phyloP scores from a whole-genome alignment of 208 protist genomes.

The Crithidia sp. region DNA sequence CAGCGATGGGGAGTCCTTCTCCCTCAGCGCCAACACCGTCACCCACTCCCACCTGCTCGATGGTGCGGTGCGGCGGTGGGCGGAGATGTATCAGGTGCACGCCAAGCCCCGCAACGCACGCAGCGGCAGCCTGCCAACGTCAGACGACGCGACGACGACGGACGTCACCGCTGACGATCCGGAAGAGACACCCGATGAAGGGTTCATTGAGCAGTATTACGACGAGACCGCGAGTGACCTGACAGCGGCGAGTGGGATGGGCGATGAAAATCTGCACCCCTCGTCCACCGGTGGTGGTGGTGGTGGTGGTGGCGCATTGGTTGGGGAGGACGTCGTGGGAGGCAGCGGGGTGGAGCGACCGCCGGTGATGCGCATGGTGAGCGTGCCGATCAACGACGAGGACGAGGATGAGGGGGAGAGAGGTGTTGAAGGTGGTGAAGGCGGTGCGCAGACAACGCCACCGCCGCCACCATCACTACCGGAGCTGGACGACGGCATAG shows the following conservation, averaged over 20 bases:
- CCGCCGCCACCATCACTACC: no score
- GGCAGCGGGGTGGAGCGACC: neutral
- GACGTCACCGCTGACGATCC: constrained; percentile 18
- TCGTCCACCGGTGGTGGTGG: neutral
- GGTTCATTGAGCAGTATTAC: constrained; percentile 29
- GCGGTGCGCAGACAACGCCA: constrained; percentile 2
- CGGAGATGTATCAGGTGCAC: constrained; percentile 32
- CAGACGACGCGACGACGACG: constrained; percentile 23
- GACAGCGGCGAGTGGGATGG: constrained; percentile 12
- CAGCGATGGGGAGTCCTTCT: constrained; percentile 58
- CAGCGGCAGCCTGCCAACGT: neutral
- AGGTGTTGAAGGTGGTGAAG: neutral
- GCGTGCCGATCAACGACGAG: constrained; percentile 10
- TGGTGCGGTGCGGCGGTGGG: constrained; percentile 54
- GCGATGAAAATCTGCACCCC: neutral
- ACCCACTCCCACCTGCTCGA: constrained; percentile 57
- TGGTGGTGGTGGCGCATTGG: neutral
- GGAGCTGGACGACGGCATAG: constrained; percentile 14
- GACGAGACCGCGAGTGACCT: constrained; percentile 26
- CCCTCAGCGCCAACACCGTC: constrained; percentile 44
- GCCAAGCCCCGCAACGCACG: neutral
- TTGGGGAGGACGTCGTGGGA: neutral
- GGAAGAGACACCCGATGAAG: constrained; percentile 34
- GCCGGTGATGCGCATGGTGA: constrained; percentile 25
- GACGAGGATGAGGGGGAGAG: constrained; percentile 1